These are phyloP conservation scores for Cystofilobasidium capitatum DNA, from an alignment of 768 basidiomycete species.

Conservation along the genomic window DNA sequence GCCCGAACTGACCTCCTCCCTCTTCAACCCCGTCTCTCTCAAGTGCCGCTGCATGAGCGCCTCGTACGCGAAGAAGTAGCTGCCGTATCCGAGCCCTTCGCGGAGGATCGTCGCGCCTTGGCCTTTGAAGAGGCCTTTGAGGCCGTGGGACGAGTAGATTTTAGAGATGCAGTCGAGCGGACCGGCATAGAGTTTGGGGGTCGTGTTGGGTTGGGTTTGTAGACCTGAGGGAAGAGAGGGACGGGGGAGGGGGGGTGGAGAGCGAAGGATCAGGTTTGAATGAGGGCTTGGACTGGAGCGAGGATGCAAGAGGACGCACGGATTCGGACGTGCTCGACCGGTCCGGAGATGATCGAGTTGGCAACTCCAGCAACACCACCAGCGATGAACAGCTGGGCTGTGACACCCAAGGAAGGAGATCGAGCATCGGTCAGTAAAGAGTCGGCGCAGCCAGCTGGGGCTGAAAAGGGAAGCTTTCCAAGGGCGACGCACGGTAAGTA, in stretches of 20 bases:
- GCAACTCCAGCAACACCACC: constrained; percentile 80
- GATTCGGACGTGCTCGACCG: constrained; percentile 95
- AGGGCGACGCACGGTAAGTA: constrained; percentile 3
- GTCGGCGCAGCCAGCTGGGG: no score
- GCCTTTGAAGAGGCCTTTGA: constrained; percentile 83
- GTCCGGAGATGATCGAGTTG: constrained; percentile 86
- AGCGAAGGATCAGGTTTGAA: not conserved
- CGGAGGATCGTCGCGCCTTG: constrained; percentile 74
- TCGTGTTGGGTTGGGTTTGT: constrained; percentile 70
- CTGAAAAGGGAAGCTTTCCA: not conserved
- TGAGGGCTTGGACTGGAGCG: not conserved
- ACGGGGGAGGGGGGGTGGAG: not conserved
- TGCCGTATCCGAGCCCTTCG: constrained; percentile 40
- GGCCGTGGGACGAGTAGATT: constrained; percentile 63
- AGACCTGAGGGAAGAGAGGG: constrained; percentile 49
- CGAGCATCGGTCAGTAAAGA: no score
- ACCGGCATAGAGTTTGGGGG: constrained; percentile 65
- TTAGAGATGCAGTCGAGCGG: constrained; percentile 82
- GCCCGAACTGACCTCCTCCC: constrained; percentile 66
- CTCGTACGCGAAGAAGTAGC: constrained; percentile 86
- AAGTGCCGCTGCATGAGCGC: constrained; percentile 81
- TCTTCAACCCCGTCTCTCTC: constrained; percentile 36
- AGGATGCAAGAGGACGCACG: constrained; percentile 47
- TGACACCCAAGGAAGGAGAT: constrained; percentile 21
- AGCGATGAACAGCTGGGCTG: constrained; percentile 58